Percentiles rank a stretch among this genome's conserved stretches.
Conservation (phyloP, 1,284 basidiomycete species). For the Cryptococcus sp. region DNA sequence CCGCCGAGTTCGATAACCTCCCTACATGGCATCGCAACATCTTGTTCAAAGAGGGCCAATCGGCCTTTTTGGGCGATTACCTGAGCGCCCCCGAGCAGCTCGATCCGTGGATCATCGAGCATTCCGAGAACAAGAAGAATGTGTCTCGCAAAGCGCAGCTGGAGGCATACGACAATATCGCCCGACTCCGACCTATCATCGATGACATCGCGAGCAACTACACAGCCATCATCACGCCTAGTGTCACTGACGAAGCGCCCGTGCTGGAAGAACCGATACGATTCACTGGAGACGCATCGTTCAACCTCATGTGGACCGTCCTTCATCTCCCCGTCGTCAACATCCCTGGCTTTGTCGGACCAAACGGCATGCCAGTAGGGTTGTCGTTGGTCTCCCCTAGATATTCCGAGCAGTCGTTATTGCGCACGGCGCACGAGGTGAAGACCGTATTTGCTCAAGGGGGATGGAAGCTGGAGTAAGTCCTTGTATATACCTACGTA, state of each 20-base stretch:
- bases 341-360: conserved; percentile 30
- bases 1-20: conserved; percentile 22
- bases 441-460: conserved; percentile 21
- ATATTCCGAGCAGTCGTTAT: conserved; percentile 23
- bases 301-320: conserved; percentile 37
- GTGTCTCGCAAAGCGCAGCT: conserved; percentile 20
- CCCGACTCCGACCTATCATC: conserved; percentile 26
- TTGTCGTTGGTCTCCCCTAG: conserved; percentile 28
- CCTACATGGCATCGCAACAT: conserved; percentile 29
- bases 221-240: conserved; percentile 32
- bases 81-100: conserved; percentile 16
- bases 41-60: conserved; percentile 27
- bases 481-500: neutral
- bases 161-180: conserved; percentile 33
- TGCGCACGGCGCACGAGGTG: conserved; percentile 17
- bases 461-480: conserved; percentile 12
- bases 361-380: conserved; percentile 31
- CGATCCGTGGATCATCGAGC: conserved; percentile 23
- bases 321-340: conserved; percentile 35
- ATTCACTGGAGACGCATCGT: conserved; percentile 32
- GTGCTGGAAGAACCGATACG: conserved; percentile 22
- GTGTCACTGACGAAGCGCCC: conserved; percentile 30
- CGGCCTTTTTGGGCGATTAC: conserved; percentile 29
- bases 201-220: conserved; percentile 29
- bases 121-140: conserved; percentile 21